A percentile compares a stretch with the other conserved stretches of the same genome.
phyloP scores from a whole-genome alignment of 139 green algal genomes.

The Tetratostichococcus sp. region DNA sequence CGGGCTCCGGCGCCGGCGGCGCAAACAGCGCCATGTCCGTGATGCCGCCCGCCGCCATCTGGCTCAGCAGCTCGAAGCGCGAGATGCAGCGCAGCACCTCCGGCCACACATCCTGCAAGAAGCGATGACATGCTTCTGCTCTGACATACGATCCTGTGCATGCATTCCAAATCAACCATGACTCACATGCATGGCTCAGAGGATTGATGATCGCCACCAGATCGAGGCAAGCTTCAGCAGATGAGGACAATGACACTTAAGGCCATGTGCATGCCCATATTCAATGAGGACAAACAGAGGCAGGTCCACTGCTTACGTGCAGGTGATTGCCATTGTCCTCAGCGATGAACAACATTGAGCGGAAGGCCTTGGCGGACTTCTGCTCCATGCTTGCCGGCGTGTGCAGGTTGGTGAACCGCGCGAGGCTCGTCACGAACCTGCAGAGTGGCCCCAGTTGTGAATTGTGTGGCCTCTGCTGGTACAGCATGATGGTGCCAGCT shows the following conservation, averaged over 20 bases:
- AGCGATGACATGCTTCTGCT: background rate
- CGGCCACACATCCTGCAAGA: conserved; percentile 64
- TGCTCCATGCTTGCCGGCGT: conserved; percentile 60
- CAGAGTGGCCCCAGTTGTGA: too few species aligned
- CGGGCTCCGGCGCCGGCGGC: conserved; percentile 11
- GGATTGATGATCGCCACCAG: too few species aligned
- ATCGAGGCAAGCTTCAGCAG: too few species aligned
- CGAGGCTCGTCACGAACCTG: conserved; percentile 44
- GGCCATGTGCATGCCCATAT: too few species aligned
- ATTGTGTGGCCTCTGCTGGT: too few species aligned
- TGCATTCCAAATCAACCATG: too few species aligned
- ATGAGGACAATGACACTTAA: too few species aligned
- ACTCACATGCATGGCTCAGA: too few species aligned
- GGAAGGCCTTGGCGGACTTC: conserved; percentile 87
- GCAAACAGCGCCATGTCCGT: conserved; percentile 85
- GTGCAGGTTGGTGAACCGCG: conserved; percentile 62
- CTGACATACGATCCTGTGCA: too few species aligned
- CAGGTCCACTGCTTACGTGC: too few species aligned
- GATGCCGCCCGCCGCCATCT: conserved; percentile 75
- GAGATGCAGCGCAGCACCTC: conserved; percentile 90
- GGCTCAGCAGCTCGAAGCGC: conserved; percentile 89
- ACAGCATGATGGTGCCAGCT: too few species aligned
- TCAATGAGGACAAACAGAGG: too few species aligned
- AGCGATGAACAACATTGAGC: conserved; percentile 66
- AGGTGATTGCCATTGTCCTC: conserved; percentile 73